Evolutionary conservation across 78 protist species (phyloP), one percentile per base, ranked within the genome.

Genomic region (Blattamonas nauphoetae): DNA sequence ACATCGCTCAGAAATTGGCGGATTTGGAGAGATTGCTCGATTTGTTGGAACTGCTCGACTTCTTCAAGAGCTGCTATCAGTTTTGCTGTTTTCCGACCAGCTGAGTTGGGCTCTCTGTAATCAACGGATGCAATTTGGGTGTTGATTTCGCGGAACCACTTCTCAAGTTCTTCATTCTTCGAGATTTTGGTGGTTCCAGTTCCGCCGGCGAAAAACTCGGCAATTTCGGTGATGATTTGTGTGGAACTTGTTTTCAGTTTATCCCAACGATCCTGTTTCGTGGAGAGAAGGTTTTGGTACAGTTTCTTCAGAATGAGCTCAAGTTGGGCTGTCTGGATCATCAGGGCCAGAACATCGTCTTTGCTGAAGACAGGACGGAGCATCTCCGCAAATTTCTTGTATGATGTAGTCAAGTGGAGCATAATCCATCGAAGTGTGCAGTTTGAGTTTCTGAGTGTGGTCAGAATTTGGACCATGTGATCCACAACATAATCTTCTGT

Each of bases 31-130:
- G 80, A 45, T 45, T 44, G 35, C 43, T 78, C 84, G 41, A 86
- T 34, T 0, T 92, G 97, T 55, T 96, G 98, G 88, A 92, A 93
- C 71, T 94, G 91, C 81, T 96, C 96, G 38, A 96, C 97, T 63
- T 94, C 96, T 55, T 92, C 96, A 42, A 96, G 88, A 2, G 98
- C 98, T 29, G 55, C 45, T 2, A 92, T 78, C n/a, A 96, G 86
- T 63, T 95, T 93, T 82, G 93, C 94, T 36, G 96, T 93, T 91
- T 92, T 94, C 43, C 97, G 80, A 41, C 98, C 98, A 0, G 98
- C 91, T 6, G 42, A 0, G 1, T 95, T 93, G 0, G 88, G 45
- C 86, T 94, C 95, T 0, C 5, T 55, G 80, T 89, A 94, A 81
- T 93, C 95, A 32, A 95, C 82, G 46, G 43, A 1, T 33, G n/a